phyloP scores from a whole-genome alignment of 305 asterid genomes.

The Petunia hybrid region DNA sequence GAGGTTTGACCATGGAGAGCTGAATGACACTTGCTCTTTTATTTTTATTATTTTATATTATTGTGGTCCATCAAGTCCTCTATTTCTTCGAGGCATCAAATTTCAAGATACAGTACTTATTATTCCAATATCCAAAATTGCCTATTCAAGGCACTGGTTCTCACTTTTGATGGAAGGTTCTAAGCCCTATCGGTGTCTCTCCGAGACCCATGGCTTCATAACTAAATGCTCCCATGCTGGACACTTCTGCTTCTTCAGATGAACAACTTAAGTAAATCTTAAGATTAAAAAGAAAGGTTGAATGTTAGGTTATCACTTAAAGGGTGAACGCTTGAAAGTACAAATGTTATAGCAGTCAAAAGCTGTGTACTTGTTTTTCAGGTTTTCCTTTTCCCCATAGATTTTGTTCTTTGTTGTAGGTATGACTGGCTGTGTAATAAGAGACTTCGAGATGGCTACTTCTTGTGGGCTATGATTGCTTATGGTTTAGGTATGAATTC shows the following conservation, averaged over 20 bases:
- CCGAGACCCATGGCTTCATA: background rate
- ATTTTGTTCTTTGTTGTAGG: conserved; percentile 49
- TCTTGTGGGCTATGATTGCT: conserved; percentile 90
- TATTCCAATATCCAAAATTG: background rate
- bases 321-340: conserved; percentile 14
- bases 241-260: conserved; percentile 20
- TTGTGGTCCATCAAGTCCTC: background rate
- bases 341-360: background rate
- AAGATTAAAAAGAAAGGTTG: background rate
- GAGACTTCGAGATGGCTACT: conserved; percentile 80
- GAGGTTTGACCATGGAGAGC: conserved; percentile 55
- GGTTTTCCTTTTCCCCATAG: background rate
- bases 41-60: background rate
- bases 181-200: conserved; percentile 11
- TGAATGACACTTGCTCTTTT: conserved; percentile 26
- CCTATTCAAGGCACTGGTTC: conserved; percentile 6
- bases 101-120: background rate
- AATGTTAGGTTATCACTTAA: conserved; percentile 12
- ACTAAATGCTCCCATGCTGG: conserved; percentile 16
- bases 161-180: background rate
- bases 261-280: conserved; percentile 23
- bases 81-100: conserved; percentile 6
- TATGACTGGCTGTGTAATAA: conserved; percentile 92
- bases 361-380: conserved; percentile 26
- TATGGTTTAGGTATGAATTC: conserved; percentile 79